These are phyloP conservation scores for Xerocomus amazonicus DNA, from an alignment of 1,284 basidiomycete species.

Conservation along the genomic window DNA sequence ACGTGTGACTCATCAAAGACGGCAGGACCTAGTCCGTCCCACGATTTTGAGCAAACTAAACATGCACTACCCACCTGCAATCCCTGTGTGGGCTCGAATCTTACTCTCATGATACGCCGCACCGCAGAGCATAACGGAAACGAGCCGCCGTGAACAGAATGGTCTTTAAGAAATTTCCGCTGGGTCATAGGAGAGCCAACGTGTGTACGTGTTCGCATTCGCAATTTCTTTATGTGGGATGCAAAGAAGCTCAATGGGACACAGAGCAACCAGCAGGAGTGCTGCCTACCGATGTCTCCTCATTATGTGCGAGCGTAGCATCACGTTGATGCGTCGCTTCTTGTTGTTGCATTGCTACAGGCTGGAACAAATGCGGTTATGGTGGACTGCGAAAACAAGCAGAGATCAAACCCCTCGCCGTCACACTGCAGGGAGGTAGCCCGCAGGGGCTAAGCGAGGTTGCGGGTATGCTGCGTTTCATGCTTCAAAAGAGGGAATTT, in stretches of 20 bases:
- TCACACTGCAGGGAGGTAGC: slow-evolving; percentile 26
- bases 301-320: slow-evolving; percentile 30
- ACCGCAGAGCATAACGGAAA: slow-evolving; percentile 27
- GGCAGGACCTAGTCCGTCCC: slow-evolving; percentile 12
- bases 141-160: slow-evolving; percentile 13
- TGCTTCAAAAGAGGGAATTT: slow-evolving; percentile 19
- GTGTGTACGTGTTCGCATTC: slow-evolving; percentile 21
- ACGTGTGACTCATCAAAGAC: slow-evolving; percentile 27
- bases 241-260: slow-evolving; percentile 16
- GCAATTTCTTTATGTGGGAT: slow-evolving; percentile 25
- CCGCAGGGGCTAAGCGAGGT: slow-evolving; percentile 32
- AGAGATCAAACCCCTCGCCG: slow-evolving; percentile 22
- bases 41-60: slow-evolving; percentile 12
- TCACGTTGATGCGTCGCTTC: slow-evolving; percentile 33
- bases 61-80: slow-evolving; percentile 30
- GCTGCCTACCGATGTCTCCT: slow-evolving; percentile 22
- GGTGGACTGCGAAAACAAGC: slow-evolving; percentile 23
- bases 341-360: slow-evolving; percentile 23
- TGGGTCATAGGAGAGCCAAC: slow-evolving; percentile 23
- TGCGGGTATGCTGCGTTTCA: slow-evolving; percentile 20
- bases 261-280: slow-evolving; percentile 13
- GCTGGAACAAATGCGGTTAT: slow-evolving; percentile 27
- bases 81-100: slow-evolving; percentile 23
- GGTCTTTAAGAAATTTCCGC: slow-evolving; percentile 27
- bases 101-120: slow-evolving; percentile 11